Evolutionary conservation across 2,329 filamentous ascomycete genomes (phyloP).

Genomic region (Amauroascus niger): DNA sequence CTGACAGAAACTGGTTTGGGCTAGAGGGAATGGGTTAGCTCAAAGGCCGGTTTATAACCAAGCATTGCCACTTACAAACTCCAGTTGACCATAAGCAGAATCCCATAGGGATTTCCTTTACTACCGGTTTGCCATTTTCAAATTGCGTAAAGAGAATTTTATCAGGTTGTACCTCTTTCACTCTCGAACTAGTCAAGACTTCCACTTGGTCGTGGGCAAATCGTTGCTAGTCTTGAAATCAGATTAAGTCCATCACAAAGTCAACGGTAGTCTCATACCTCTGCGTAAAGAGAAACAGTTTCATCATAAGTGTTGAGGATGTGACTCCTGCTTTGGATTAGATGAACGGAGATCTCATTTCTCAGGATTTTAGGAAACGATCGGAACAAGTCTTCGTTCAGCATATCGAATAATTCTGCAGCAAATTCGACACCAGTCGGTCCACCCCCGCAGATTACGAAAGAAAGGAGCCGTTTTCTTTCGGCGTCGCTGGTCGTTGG

Average conservation of each 20-base stretch:
- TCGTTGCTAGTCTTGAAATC: conserved; percentile 43
- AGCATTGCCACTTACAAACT: conserved; percentile 44
- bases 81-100: conserved; percentile 98
- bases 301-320: conserved; percentile 99
- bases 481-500: conserved; percentile 86
- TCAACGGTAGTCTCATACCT: conserved; percentile 39
- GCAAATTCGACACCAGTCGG: conserved; percentile 97
- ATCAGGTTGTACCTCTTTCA: conserved; percentile 76
- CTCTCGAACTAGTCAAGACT: conserved; percentile 83
- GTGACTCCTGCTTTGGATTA: conserved; percentile 88
- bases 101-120: conserved; percentile 87
- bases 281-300: conserved; percentile 81
- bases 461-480: conserved; percentile 75
- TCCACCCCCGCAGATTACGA: conserved; percentile 90
- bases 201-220: conserved; percentile 88
- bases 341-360: conserved; percentile 94
- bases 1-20: conserved; percentile 72
- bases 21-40: conserved; percentile 21
- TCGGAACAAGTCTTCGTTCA: conserved; percentile 82
- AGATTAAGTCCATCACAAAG: not conserved
- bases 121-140: conserved; percentile 62
- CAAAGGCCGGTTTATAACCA: not conserved
- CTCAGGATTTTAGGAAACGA: conserved; percentile 83
- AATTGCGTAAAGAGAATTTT: conserved; percentile 85
- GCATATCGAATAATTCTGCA: conserved; percentile 86